Evolutionary conservation across 257 asterid species (phyloP), one percentile per base, ranked within the genome.

Genomic region (Gentiana straminea): DNA sequence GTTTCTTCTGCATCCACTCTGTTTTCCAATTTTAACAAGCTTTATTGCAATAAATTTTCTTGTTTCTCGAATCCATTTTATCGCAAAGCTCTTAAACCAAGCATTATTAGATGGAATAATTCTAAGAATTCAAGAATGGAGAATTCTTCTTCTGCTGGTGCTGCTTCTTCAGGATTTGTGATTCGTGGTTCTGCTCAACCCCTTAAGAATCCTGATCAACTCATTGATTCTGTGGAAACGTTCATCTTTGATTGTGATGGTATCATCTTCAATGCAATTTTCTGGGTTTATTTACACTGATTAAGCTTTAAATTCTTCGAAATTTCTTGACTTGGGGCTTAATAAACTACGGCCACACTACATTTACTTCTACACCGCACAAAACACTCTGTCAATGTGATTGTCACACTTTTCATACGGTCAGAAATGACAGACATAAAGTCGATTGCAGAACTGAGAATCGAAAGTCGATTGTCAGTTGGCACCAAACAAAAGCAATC

Each of bases 171-270:
- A 36, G 61, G 67, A 58, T 49, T 56, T 13, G 79, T 66, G 46
- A 61, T 74, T 3, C 74, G 33, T 13, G 80, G 94, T 58, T 73
- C 96, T 36, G 90, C 94, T 3, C 79, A 79, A 65, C 80, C 85
- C 59, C 95, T 92, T 70, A 74, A 75, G 67, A 78, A 84, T 58
- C 85, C 97, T 52, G 95, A 79, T 69, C 84, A 81, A 62, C 95
- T 92, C 52, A 83, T 92, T 59, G 85, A 85, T 71, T 84, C 93
- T 52, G 97, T 88, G 33, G 95, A 88, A 65, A 92, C 97, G 38
- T 92, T 92, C 84, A 88, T 92, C 55, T 92, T 92, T 60, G 98
- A 92, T 68, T 92, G 98, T 47, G 98, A 92, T 68, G 98, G 98
- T 92, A 65, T 66, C 53, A 8, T 41, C 38, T 46, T 44, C 54